Percentiles rank a stretch among this genome's conserved stretches.
Evolutionary conservation across 2,329 filamentous ascomycete genomes (phyloP).

Genomic region (Hypoxylon sp.): DNA sequence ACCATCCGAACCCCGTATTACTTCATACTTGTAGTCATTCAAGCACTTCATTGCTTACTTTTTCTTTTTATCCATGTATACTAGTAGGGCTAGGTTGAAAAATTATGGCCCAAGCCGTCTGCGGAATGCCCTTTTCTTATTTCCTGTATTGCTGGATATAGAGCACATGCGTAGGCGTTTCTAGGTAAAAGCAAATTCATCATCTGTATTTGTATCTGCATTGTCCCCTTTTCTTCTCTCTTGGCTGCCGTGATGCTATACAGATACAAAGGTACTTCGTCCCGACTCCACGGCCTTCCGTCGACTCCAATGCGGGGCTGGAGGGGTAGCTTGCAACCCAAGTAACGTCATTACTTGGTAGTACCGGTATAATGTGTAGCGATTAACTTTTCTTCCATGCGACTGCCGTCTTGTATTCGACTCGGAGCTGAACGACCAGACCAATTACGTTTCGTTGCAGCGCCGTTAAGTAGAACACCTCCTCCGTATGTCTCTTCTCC

Average conservation of each 20-base stretch:
- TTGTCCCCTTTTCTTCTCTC: not conserved
- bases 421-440: not conserved
- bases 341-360: constrained; percentile 34
- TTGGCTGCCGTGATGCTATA: constrained; percentile 7
- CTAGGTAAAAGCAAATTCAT: constrained; percentile 13
- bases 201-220: constrained; percentile 8
- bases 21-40: constrained; percentile 12
- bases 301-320: constrained; percentile 17
- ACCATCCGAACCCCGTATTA: constrained; percentile 2
- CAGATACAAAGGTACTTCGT: not conserved
- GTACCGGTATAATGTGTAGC: too few species aligned
- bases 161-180: constrained; percentile 16
- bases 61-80: constrained; percentile 30
- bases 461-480: not conserved
- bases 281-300: not conserved
- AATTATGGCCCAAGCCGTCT: constrained; percentile 16
- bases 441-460: constrained; percentile 17
- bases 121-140: not conserved
- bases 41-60: constrained; percentile 21
- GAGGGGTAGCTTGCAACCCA: constrained; percentile 25
- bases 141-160: not conserved
- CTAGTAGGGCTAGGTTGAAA: constrained; percentile 23
- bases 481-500: constrained; percentile 49
- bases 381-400: not conserved
- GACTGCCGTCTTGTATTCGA: not conserved